Evolutionary conservation across 495 filamentous ascomycete genomes (phyloP), one percentile per base, ranked within the genome.

Genomic region (Penicillium pulvis): DNA sequence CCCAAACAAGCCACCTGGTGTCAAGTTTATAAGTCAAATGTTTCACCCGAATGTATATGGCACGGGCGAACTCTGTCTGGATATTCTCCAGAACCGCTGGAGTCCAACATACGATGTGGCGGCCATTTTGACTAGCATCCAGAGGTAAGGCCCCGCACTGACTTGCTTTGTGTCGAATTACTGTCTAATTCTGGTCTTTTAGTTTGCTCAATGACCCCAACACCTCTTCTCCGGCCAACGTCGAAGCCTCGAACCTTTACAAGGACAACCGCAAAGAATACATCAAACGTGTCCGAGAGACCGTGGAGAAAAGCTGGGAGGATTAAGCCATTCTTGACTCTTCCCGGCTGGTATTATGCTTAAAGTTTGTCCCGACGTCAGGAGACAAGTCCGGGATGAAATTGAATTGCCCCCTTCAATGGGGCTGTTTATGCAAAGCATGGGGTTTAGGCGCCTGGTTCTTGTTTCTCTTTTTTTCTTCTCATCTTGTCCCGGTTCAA

Each of bases 271-370:
- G 93, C 59, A 88, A 92, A 66, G 94, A 98, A 72, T 98, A 98
- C 66, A 87, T 87, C 12, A 98, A 98, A 79, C 84, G 93, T 20
- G 94, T 98, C 19, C 81, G 91, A 44, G 94, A 98, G 76, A 97
- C 93, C 1, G 95, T 98, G 17, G 95, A 98, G 82, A 97, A 97
- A 82, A 97, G 93, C 76, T 98, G 94, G 94, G 93, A 98, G 52
- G 93, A 94, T 62, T 93, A 80, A 53, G 14, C n/a, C 31, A 31
- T 9, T 26, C 23, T 41, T 17, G 42, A 14, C 10, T 58, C n/a
- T 53, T 39, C 6, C 24, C 33, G n/a, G 16, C 35, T 23, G 28
- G 30, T 14, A 20, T 61, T 47, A 8, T 10, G 14, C 35, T 59
- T 44, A 36, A 43, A 28, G 24, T 46, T 48, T 39, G 41, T 59